phyloP scores from a whole-genome alignment of 805 yeast genomes.

The Candida succiphila region DNA sequence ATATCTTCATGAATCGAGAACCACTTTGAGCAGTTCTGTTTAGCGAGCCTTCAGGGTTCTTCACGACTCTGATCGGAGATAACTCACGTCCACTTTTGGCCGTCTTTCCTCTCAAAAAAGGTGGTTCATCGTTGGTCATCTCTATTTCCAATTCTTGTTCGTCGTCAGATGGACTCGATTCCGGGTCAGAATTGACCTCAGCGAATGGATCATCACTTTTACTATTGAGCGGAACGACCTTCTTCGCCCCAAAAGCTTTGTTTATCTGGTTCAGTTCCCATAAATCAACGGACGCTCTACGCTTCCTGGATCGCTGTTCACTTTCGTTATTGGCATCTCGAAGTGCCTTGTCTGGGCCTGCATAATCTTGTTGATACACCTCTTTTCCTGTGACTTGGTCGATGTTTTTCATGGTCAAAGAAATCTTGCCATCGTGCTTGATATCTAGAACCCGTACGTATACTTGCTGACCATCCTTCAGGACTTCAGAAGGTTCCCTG shows the following conservation, averaged over 20 bases:
- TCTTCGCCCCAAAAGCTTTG: slow-evolving; percentile 22
- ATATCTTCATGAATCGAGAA: slow-evolving; percentile 53
- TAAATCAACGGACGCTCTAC: slow-evolving; percentile 75
- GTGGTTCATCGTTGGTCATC: slow-evolving; percentile 57
- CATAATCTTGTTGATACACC: background rate
- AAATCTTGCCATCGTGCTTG: slow-evolving; percentile 32
- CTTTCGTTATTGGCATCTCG: slow-evolving; percentile 1
- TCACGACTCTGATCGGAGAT: slow-evolving; percentile 50
- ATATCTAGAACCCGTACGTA: slow-evolving; percentile 47
- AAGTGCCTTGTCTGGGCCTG: slow-evolving; percentile 2
- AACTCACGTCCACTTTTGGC: slow-evolving; percentile 19
- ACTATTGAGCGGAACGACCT: slow-evolving; percentile 3
- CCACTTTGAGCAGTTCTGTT: slow-evolving; percentile 70
- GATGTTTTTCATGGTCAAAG: slow-evolving; percentile 59
- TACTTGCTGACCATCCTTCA: slow-evolving; percentile 49
- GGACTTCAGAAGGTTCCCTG: slow-evolving; percentile 47
- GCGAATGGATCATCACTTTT: slow-evolving; percentile 22
- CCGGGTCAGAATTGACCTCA: slow-evolving; percentile 12
- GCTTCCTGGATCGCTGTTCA: slow-evolving; percentile 8
- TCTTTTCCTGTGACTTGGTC: slow-evolving; percentile 60
- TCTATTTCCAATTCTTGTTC: slow-evolving; percentile 62
- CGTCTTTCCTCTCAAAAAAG: slow-evolving; percentile 54
- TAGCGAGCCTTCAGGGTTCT: slow-evolving; percentile 72
- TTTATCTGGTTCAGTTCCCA: slow-evolving; percentile 83
- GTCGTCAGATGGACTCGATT: slow-evolving; percentile 12